Conservation (phyloP, 106 monocot species). For the Dendrobium officinale region DNA sequence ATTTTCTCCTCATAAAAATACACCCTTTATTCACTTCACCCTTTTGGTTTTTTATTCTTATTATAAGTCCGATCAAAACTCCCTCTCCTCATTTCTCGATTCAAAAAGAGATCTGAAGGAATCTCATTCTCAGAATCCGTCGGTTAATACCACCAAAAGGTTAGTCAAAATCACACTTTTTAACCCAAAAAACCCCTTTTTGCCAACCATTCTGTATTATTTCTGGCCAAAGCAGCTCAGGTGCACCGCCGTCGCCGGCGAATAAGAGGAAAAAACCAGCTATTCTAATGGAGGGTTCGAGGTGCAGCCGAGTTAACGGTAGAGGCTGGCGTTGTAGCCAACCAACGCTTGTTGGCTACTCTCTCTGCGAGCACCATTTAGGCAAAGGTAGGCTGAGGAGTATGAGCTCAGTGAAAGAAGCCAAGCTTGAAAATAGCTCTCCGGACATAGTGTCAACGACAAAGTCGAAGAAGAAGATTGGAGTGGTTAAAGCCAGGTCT, state of each 20-base stretch:
- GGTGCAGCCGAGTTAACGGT: constrained; percentile 93
- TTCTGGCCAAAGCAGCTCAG: background rate
- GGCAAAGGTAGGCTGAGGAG: constrained; percentile 79
- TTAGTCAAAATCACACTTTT: background rate
- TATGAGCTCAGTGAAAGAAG: constrained; percentile 24
- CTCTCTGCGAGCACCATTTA: constrained; percentile 89
- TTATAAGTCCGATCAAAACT: background rate
- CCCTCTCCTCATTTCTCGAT: background rate
- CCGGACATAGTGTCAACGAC: background rate
- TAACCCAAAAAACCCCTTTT: background rate
- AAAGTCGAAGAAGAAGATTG: constrained; percentile 45
- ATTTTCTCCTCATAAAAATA: no score
- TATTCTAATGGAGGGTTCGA: constrained; percentile 66
- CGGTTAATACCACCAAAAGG: background rate
- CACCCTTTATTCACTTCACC: background rate
- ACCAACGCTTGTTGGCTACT: constrained; percentile 75
- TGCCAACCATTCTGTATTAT: background rate
- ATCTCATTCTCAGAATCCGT: background rate
- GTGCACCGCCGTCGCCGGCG: background rate
- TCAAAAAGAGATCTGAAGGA: background rate
- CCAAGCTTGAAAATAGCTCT: no score
- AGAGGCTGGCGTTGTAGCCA: constrained; percentile 89
- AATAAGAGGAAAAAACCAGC: constrained; percentile 20
- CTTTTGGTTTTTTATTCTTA: background rate
- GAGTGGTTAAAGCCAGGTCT: constrained; percentile 60